Percentiles rank a stretch among this genome's conserved stretches.
Conservation (phyloP, 148 eudicot species). For the Silene uniflora region DNA sequence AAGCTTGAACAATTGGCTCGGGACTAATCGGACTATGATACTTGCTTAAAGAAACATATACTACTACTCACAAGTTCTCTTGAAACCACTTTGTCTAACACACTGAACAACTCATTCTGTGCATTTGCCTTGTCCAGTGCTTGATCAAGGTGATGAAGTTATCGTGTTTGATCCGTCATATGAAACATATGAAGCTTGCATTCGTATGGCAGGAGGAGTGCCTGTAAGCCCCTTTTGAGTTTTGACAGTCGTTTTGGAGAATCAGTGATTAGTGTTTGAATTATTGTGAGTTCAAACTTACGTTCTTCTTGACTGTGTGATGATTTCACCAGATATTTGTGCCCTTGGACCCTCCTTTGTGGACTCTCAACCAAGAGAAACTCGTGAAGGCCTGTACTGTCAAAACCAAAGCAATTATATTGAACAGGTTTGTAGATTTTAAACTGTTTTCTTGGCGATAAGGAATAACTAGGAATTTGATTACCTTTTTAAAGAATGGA, state of each 20-base stretch:
- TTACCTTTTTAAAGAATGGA: not conserved
- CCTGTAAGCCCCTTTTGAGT: constrained; percentile 63
- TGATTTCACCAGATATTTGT: constrained; percentile 62
- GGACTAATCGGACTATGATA: too few species aligned
- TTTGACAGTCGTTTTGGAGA: not conserved
- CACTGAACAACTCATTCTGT: not conserved
- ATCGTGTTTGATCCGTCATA: constrained; percentile 79
- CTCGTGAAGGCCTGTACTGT: constrained; percentile 53
- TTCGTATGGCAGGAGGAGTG: constrained; percentile 81
- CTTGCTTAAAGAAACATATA: not conserved
- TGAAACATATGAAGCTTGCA: constrained; percentile 84
- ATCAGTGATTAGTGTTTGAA: not conserved
- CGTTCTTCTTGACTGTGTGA: not conserved
- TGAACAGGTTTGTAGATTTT: constrained; percentile 59
- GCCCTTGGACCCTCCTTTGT: constrained; percentile 78
- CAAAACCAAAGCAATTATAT: constrained; percentile 77
- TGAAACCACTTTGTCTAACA: too few species aligned
- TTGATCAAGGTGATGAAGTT: constrained; percentile 86
- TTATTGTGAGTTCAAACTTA: not conserved
- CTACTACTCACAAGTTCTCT: not conserved
- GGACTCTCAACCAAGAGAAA: constrained; percentile 65
- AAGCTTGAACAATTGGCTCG: too few species aligned
- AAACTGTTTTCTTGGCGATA: not conserved
- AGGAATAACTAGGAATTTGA: not conserved
- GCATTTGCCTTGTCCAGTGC: constrained; percentile 38